Evolutionary conservation across 768 basidiomycete species (phyloP), one percentile per base, ranked within the genome.

Genomic region (Mycena pura): DNA sequence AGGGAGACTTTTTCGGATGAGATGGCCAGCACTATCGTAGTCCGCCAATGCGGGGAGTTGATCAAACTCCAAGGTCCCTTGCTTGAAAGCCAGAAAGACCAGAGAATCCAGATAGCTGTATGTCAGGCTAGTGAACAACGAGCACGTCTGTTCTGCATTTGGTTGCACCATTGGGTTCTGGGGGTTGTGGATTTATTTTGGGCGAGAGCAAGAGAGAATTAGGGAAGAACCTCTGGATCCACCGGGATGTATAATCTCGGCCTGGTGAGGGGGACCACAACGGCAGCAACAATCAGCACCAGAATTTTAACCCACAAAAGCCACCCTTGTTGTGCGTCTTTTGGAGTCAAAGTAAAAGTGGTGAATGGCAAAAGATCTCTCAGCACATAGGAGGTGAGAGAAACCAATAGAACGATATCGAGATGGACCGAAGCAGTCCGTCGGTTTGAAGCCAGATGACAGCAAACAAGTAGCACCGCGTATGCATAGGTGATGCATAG

Each of bases 41-140:
- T 88, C 86, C 1, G 84, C 80, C 21, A 87, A 66, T 2, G 79
- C 77, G 10, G 84, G 86, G 0, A 83, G 65, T 51, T 76, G 66
- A 0, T 81, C 78, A 25, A 73, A 68, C 3, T 75, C 64, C 7
- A 82, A 63, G 63, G 79, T 78, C 7, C 76, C 63, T 31, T 75
- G 65, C 24, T 72, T 70, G 60, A 73, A 75, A 10, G 80, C 80
- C 27, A 68, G 63, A 52, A 73, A 71, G 22, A 83, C 71, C 36
- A 77, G 67, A 7, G 74, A 71, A 52, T 85, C 81, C 60, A 85
- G 70, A 74, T 77, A 87, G 22, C 72, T 66, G 66, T 79, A 85
- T 17, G 62, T 63, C 43, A 57, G 51, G 24, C 41, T 43, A 6
- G 55, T 57, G 25, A 68, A 64, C 57, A 68, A 67, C 3, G 78